Conservation (phyloP, 108 stramenopile species). For the Nitzschia inconspicua region DNA sequence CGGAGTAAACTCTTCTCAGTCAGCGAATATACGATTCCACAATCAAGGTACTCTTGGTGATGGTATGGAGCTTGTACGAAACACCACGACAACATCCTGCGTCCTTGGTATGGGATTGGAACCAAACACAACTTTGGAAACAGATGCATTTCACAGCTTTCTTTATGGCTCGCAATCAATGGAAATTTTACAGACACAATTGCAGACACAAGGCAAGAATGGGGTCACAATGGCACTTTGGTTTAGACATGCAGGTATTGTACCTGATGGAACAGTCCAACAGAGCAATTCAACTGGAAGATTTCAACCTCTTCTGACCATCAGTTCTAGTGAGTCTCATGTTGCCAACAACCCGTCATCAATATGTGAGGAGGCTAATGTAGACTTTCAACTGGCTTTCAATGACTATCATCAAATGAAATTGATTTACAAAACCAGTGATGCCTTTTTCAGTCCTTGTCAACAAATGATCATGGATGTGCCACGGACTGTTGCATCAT, state of each 20-base stretch:
- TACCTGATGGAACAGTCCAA: not conserved
- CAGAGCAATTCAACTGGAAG: not conserved
- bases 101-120: constrained; percentile 10
- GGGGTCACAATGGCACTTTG: constrained; percentile 7
- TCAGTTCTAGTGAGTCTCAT: not conserved
- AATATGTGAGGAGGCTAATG: constrained; percentile 8
- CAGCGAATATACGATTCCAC: too few species aligned
- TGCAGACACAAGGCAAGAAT: not conserved
- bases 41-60: constrained; percentile 3
- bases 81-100: constrained; percentile 7
- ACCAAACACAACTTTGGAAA: not conserved
- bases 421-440: constrained; percentile 28
- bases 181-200: not conserved
- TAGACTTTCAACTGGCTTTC: constrained; percentile 28
- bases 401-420: constrained; percentile 7
- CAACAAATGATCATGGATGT: constrained; percentile 4
- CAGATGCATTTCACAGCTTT: not conserved
- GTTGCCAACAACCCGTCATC: not conserved
- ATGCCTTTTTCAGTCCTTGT: constrained; percentile 33
- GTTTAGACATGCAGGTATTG: too few species aligned
- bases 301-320: not conserved
- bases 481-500: not conserved
- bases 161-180: constrained; percentile 7
- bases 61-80: not conserved
- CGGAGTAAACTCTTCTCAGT: too few species aligned